Percentiles rank a stretch among this genome's conserved stretches.
phyloP scores from a whole-genome alignment of 495 filamentous ascomycete genomes.

The Astrothelium subdiscretum region DNA sequence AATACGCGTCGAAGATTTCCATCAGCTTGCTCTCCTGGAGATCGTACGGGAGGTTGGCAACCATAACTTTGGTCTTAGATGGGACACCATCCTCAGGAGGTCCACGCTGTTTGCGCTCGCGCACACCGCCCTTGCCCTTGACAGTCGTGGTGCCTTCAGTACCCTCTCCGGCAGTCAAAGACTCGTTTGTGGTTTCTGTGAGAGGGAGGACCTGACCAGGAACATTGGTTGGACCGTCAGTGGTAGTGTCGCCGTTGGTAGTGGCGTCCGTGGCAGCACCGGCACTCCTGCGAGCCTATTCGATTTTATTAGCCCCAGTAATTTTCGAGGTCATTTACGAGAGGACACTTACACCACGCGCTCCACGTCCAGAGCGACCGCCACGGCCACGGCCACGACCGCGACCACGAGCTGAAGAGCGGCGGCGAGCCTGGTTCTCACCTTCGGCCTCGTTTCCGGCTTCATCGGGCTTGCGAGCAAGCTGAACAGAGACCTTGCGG shows the following conservation, averaged over 20 bases:
- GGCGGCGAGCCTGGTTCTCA: conserved; percentile 45
- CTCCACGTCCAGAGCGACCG: conserved; percentile 66
- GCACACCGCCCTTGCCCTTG: conserved; percentile 32
- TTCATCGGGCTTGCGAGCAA: conserved; percentile 91
- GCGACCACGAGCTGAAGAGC: conserved; percentile 27
- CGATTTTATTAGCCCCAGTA: too few species aligned
- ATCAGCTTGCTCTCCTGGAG: conserved; percentile 98
- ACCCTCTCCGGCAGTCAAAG: conserved; percentile 38
- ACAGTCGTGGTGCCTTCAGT: conserved; percentile 32
- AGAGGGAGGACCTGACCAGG: conserved; percentile 43
- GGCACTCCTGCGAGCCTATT: conserved; percentile 10
- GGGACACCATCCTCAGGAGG: conserved; percentile 96
- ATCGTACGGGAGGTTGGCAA: conserved; percentile 97
- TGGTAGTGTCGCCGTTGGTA: conserved; percentile 11
- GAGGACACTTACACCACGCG: conserved; percentile 52
- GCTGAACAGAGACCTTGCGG: conserved; percentile 97
- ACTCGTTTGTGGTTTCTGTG: conserved; percentile 50
- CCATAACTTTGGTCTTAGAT: conserved; percentile 99
- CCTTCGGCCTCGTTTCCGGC: conserved; percentile 51
- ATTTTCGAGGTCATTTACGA: too few species aligned
- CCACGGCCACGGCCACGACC: conserved; percentile 61
- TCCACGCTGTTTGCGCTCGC: conserved; percentile 65
- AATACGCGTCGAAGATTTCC: conserved; percentile 84
- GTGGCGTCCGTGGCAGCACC: conserved; percentile 27
- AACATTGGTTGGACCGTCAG: conserved; percentile 40